phyloP scores from a whole-genome alignment of 2,329 filamentous ascomycete genomes.

The Chaetomium strumarium region DNA sequence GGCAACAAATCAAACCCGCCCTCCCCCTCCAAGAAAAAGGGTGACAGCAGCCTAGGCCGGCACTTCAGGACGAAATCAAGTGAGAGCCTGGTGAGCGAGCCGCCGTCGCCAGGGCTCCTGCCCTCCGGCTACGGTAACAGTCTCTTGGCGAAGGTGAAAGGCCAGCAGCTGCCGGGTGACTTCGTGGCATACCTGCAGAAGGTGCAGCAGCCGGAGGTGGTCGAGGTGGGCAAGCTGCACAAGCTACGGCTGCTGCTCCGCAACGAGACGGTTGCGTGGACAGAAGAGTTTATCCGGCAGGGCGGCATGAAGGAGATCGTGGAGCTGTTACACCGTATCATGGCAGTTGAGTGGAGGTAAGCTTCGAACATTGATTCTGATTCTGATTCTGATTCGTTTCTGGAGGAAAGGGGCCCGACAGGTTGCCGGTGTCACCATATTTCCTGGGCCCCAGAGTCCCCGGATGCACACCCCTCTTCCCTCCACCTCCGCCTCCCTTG shows the following conservation, averaged over 20 bases:
- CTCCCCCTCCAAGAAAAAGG: constrained; percentile 66
- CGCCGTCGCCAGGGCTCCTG: constrained; percentile 46
- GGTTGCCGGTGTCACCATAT: neutral
- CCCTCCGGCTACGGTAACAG: constrained; percentile 32
- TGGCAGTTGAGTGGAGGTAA: constrained; percentile 93
- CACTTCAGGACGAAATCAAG: constrained; percentile 67
- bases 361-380: constrained; percentile 25
- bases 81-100: constrained; percentile 60
- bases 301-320: constrained; percentile 93
- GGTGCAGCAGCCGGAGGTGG: constrained; percentile 70
- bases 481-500: neutral
- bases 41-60: constrained; percentile 56
- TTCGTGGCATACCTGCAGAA: constrained; percentile 83
- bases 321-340: constrained; percentile 78
- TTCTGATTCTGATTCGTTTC: constrained; percentile 4
- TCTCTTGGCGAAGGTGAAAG: constrained; percentile 63
- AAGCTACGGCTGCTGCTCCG: constrained; percentile 83
- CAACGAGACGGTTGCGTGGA: constrained; percentile 95
- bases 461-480: neutral
- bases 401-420: constrained; percentile 9
- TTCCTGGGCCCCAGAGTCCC: neutral
- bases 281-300: constrained; percentile 81
- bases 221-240: constrained; percentile 93
- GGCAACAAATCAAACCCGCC: constrained; percentile 51
- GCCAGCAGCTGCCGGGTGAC: constrained; percentile 69